Evolutionary conservation across 1,139 yeast species (phyloP), one percentile per base, ranked within the genome.

Genomic region (Scheffersomyces insectosa): DNA sequence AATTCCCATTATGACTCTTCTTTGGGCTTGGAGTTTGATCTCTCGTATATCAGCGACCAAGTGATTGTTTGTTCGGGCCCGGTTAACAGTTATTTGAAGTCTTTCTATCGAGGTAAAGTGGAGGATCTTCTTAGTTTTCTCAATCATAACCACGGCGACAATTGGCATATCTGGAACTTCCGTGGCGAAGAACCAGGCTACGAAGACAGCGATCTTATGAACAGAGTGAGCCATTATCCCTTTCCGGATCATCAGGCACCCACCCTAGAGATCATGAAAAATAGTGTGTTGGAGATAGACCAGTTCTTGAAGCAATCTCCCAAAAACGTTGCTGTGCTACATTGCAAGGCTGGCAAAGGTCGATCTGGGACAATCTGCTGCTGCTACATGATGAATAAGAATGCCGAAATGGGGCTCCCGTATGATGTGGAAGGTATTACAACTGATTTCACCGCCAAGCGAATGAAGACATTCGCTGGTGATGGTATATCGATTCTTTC

Each of bases 281-380:
- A 56, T 2, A 61, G 79, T 2, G 70, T 83, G 0, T 55, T 59
- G 12, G 76, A 75, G 1, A 75, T 91, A 8, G 66, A 73, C 39
- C 50, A 54, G 1, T 84, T 63, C 49, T 56, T 85, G 28, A 29
- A 37, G 1, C 27, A 47, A 2, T 51, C 54, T 4, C 57, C 58
- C 0, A 45, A 59, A 0, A 75, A 78, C 48, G 82, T 83, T 1
- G 95, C 87, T 0, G 77, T 90, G 0, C 63, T 91, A 8, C 98
- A 93, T 59, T 93, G 98, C 59, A 84, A 87, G 55, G 90, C 89
- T 46, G 98, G 98, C 0, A 91, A 89, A 60, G 98, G 98, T 0
- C 68, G 98, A 29, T 83, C 96, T 0, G 98, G 98, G 0, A 79
- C 91, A 0, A 65, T 88, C 3, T 77, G 79, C 3, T 81, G 90